Evolutionary conservation across 192 early-diverging fungal genomes (phyloP).

Genomic region (Coemansia sp.): DNA sequence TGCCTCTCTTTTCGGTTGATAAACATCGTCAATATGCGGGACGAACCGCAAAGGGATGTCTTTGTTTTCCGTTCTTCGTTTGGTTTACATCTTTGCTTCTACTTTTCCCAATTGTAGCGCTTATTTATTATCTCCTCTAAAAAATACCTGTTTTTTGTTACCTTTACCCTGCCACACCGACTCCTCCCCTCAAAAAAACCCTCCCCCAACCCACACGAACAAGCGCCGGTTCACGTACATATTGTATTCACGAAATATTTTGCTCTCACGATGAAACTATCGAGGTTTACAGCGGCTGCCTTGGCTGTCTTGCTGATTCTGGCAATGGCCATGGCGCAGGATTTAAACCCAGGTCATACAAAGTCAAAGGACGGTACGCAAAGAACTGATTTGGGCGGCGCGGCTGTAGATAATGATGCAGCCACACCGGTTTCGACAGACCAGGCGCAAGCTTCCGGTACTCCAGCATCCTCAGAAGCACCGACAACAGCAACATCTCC

Average conservation of each 20-base stretch:
- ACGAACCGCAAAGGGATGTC: background rate
- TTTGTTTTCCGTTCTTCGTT: background rate
- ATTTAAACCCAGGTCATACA: background rate
- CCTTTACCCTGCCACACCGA: background rate
- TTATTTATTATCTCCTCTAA: background rate
- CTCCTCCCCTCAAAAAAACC: background rate
- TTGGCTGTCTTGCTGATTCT: constrained; percentile 1
- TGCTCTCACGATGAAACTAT: constrained; percentile 11
- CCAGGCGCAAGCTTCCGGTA: background rate
- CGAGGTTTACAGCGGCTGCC: background rate
- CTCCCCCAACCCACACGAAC: no score
- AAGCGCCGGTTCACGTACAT: background rate
- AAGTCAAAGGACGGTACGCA: background rate
- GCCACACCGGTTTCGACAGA: background rate
- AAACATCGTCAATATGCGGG: no score
- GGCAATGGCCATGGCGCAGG: constrained; percentile 6
- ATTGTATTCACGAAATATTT: background rate
- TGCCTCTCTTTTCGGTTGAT: background rate
- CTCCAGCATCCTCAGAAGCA: background rate
- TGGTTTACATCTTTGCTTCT: background rate
- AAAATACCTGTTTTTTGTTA: background rate
- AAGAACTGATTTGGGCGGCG: background rate
- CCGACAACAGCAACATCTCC: constrained; percentile 8
- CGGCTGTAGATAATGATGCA: background rate
- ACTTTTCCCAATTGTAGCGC: background rate